phyloP scores from a whole-genome alignment of 2,329 filamentous ascomycete species.

The Apiospora aurea region DNA sequence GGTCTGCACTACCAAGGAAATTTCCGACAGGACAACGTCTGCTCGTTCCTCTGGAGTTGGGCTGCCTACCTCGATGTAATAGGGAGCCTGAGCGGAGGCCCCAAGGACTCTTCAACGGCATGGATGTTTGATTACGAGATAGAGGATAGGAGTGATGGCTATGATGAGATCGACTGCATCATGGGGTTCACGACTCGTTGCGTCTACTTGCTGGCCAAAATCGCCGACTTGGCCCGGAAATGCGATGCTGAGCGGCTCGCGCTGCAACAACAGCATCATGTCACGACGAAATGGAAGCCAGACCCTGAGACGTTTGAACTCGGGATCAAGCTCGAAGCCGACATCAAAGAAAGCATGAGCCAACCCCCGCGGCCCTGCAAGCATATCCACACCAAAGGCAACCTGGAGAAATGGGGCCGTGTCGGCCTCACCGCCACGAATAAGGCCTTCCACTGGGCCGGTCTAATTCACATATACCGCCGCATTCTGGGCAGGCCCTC shows the following conservation, averaged over 20 bases:
- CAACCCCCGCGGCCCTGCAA: constrained; percentile 50
- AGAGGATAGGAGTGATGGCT: constrained; percentile 59
- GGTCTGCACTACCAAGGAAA: constrained; percentile 56
- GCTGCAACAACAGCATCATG: constrained; percentile 53
- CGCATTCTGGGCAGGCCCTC: constrained; percentile 71
- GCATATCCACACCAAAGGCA: constrained; percentile 55
- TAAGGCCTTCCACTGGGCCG: constrained; percentile 81
- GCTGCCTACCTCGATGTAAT: constrained; percentile 85
- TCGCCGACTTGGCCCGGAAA: constrained; percentile 73
- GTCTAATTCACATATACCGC: constrained; percentile 76
- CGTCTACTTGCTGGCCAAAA: constrained; percentile 72
- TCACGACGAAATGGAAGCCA: constrained; percentile 60
- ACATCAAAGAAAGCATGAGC: constrained; percentile 65
- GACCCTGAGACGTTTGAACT: constrained; percentile 58
- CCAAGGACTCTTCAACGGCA: constrained; percentile 56
- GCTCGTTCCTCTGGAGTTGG: constrained; percentile 82
- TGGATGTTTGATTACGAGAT: constrained; percentile 59
- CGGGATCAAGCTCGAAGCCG: constrained; percentile 65
- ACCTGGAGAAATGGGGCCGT: constrained; percentile 64
- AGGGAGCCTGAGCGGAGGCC: constrained; percentile 72
- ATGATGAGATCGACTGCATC: constrained; percentile 80
- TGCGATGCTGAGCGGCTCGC: constrained; percentile 73
- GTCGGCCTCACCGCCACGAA: constrained; percentile 76
- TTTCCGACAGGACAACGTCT: constrained; percentile 62
- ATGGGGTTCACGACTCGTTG: constrained; percentile 79